A percentile compares a stretch with the other conserved stretches of the same genome.
These are phyloP conservation scores for Prunus fruticosa DNA, from an alignment of 306 rosid species.

Conservation along the genomic window DNA sequence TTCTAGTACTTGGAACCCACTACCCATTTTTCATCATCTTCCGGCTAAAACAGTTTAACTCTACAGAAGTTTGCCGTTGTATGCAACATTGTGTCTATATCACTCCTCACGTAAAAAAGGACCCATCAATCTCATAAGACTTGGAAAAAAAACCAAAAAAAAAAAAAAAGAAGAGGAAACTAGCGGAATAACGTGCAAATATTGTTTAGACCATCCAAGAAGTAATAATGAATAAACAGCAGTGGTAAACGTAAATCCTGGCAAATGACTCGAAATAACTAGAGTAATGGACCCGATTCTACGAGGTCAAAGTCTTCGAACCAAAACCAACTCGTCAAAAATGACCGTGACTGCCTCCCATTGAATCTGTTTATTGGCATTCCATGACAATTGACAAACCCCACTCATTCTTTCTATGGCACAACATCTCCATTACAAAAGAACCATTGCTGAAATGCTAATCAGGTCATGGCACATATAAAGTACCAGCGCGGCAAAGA, in stretches of 20 bases:
- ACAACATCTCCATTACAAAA: too few species aligned
- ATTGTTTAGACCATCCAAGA: too few species aligned
- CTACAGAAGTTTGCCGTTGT: neutral
- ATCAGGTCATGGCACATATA: neutral
- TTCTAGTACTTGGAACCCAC: neutral
- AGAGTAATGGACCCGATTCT: neutral
- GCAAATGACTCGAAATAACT: neutral
- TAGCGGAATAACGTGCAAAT: too few species aligned
- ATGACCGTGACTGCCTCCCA: too few species aligned
- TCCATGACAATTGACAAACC: neutral
- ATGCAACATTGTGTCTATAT: too few species aligned
- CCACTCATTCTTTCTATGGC: neutral
- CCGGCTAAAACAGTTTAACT: neutral
- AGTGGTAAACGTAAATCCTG: neutral
- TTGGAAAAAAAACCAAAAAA: accelerated
- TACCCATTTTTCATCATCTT: neutral
- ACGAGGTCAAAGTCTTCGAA: neutral
- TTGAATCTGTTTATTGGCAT: neutral
- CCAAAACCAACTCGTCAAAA: neutral
- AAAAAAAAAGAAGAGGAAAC: too few species aligned
- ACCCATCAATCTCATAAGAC: too few species aligned
- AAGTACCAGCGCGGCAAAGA: neutral
- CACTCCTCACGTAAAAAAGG: too few species aligned
- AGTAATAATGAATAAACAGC: neutral
- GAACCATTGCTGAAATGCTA: too few species aligned